Percentiles rank a stretch among this genome's conserved stretches.
Evolutionary conservation across 176 grass and related monocot species (phyloP).

Genomic region (Secale cereale): DNA sequence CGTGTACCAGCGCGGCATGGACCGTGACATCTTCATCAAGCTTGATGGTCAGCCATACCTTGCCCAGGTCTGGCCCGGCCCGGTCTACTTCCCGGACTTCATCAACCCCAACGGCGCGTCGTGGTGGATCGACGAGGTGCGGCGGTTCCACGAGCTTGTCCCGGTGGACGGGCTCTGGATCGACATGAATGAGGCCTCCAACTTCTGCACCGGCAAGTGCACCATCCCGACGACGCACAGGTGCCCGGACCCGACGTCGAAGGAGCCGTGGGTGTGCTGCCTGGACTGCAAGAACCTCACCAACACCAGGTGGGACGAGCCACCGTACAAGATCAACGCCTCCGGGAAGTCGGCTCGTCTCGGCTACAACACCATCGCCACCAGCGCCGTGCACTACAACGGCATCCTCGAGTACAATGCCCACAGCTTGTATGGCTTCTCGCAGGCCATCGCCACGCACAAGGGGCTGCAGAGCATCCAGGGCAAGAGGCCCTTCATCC

Average conservation of each 20-base stretch:
- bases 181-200: conserved; percentile 97
- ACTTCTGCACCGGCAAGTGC: conserved; percentile 94
- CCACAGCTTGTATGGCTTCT: conserved; percentile 85
- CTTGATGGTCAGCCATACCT: conserved; percentile 66
- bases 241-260: conserved; percentile 47
- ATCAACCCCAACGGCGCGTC: conserved; percentile 62
- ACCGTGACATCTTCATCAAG: conserved; percentile 83
- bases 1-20: conserved; percentile 74
- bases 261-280: conserved; percentile 84
- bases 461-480: conserved; percentile 53
- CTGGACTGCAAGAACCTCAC: conserved; percentile 99
- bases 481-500: conserved; percentile 89
- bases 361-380: conserved; percentile 82
- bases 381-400: conserved; percentile 62
- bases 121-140: conserved; percentile 93
- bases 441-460: conserved; percentile 81
- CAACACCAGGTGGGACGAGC: conserved; percentile 79
- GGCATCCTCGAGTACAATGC: conserved; percentile 89
- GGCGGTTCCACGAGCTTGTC: conserved; percentile 78
- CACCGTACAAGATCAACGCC: conserved; percentile 97
- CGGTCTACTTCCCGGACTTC: conserved; percentile 91
- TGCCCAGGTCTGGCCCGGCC: conserved; percentile 93
- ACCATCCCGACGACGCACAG: conserved; percentile 51
- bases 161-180: conserved; percentile 90
- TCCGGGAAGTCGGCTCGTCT: conserved; percentile 54